A percentile compares a stretch with the other conserved stretches of the same genome.
Evolutionary conservation across 495 filamentous ascomycete species (phyloP).

Genomic region (Xylaria longipes): DNA sequence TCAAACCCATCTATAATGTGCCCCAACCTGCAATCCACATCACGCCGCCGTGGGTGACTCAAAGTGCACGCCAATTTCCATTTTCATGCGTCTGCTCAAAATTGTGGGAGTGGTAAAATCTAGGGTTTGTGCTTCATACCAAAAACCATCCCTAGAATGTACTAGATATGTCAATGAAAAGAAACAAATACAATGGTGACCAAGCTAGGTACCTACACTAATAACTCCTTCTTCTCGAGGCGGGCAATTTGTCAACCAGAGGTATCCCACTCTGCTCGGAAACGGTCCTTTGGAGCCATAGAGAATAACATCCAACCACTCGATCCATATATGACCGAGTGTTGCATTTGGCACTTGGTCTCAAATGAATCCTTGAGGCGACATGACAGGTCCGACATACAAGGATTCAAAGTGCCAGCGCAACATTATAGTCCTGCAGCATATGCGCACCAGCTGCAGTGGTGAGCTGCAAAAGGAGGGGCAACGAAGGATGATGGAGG

Average conservation of each 20-base stretch:
- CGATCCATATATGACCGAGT: neutral
- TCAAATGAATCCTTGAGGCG: slow-evolving; percentile 2
- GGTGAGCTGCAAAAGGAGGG: slow-evolving; percentile 38
- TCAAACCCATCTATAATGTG: neutral
- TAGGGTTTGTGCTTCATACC: neutral
- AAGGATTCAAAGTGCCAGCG: slow-evolving; percentile 34
- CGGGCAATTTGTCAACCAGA: neutral
- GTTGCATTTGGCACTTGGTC: slow-evolving; percentile 5
- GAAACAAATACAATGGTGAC: neutral
- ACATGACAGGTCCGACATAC: slow-evolving; percentile 2
- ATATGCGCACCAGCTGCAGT: slow-evolving; percentile 39
- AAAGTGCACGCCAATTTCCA: neutral
- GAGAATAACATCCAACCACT: neutral
- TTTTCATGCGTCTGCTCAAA: slow-evolving; percentile 7
- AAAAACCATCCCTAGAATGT: neutral
- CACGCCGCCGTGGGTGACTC: neutral
- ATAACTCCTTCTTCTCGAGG: neutral
- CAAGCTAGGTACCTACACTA: neutral
- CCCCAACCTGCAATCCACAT: neutral
- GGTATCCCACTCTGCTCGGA: neutral
- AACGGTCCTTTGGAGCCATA: neutral
- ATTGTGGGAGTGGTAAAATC: neutral
- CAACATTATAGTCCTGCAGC: slow-evolving; percentile 41
- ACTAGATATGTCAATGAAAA: too few species aligned
- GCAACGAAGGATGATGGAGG: slow-evolving; percentile 41